A percentile compares a stretch with the other conserved stretches of the same genome.
Conservation (phyloP, 2,329 filamentous ascomycete species). For the Fragosphaeria purpurea region DNA sequence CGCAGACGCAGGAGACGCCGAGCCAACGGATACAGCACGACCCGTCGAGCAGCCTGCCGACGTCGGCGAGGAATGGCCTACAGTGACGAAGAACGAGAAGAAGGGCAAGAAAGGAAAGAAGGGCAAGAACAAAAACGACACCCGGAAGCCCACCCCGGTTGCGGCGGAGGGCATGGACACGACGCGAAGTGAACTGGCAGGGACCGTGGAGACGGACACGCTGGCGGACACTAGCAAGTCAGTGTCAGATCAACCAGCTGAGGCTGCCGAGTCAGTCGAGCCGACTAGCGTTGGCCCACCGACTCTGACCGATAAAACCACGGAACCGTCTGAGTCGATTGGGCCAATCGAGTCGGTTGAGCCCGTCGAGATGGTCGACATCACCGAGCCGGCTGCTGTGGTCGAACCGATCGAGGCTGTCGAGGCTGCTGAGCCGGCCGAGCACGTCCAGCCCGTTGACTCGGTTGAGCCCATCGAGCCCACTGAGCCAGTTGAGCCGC, state of each 20-base stretch:
- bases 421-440: neutral
- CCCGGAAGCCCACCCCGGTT: no score
- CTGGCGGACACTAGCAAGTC: no score
- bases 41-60: neutral
- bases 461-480: neutral
- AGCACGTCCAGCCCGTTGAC: neutral
- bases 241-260: neutral
- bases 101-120: slow-evolving; percentile 7
- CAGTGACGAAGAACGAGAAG: slow-evolving; percentile 1
- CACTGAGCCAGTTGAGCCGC: neutral
- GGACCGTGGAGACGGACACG: no score
- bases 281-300: neutral
- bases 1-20: neutral
- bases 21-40: neutral
- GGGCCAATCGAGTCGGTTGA: neutral
- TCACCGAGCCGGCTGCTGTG: neutral
- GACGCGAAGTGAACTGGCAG: no score
- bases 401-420: neutral
- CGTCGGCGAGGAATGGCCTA: neutral
- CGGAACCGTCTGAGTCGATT: neutral
- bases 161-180: no score
- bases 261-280: neutral
- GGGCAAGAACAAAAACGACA: neutral
- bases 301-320: neutral
- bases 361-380: neutral